Evolutionary conservation across 352 stramenopile genomes (phyloP).

Genomic region (Lagenidium sp.): DNA sequence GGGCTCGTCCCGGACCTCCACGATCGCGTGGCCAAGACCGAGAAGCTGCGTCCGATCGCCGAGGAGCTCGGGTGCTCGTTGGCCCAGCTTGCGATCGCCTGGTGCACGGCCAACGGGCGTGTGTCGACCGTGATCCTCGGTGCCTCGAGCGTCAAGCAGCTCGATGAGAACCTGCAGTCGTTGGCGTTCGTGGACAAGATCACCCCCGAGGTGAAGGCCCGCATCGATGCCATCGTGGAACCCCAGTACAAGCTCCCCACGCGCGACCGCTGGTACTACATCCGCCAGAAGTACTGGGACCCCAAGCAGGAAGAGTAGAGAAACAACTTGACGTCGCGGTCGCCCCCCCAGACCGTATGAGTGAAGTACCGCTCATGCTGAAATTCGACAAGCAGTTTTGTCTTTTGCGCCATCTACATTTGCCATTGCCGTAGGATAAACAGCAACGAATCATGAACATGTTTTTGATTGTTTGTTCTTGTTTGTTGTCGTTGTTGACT

Average conservation of each 20-base stretch:
- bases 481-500: no score
- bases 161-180: slow-evolving; percentile 47
- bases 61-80: slow-evolving; percentile 28
- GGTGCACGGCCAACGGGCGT: slow-evolving; percentile 37
- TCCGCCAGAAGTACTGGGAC: slow-evolving; percentile 3
- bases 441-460: no score
- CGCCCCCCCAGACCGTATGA: no score
- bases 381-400: no score
- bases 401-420: no score
- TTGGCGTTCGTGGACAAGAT: slow-evolving; percentile 28
- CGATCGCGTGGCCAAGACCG: slow-evolving; percentile 7
- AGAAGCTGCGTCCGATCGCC: slow-evolving; percentile 24
- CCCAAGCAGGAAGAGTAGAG: no score
- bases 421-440: no score
- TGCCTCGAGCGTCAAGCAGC: slow-evolving; percentile 26
- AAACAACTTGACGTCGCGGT: no score
- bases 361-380: no score
- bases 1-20: slow-evolving; percentile 8
- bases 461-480: no score
- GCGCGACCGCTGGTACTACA: slow-evolving; percentile 2
- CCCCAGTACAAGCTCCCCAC: slow-evolving; percentile 16
- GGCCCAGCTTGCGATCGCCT: slow-evolving; percentile 39
- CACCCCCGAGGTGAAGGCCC: slow-evolving; percentile 29
- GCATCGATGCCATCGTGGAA: slow-evolving; percentile 30
- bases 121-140: slow-evolving; percentile 47